Conservation (phyloP, 306 rosid species). For the Malus sieversii region DNA sequence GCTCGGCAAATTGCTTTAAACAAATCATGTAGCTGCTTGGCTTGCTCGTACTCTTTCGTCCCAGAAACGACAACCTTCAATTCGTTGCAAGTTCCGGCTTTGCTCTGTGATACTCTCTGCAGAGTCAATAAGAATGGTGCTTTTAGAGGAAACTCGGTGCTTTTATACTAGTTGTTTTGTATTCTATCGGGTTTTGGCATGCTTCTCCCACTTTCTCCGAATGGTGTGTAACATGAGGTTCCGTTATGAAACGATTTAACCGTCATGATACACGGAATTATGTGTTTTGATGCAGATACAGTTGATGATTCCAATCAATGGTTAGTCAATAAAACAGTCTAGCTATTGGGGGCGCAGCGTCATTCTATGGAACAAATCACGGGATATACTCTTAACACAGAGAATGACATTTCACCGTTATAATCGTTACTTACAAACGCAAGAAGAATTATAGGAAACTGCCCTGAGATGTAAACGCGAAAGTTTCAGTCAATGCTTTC, state of each 20-base stretch:
- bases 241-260: not conserved
- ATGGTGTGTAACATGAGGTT: not conserved
- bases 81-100: constrained; percentile 1
- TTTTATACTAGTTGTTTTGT: not conserved
- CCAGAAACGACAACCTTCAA: constrained; percentile 43
- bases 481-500: constrained; percentile 34
- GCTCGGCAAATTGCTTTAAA: constrained; percentile 38
- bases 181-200: not conserved
- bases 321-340: not conserved
- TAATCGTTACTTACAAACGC: not conserved
- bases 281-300: not conserved
- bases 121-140: not conserved
- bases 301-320: not conserved
- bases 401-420: not conserved
- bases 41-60: constrained; percentile 37
- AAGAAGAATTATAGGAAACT: not conserved
- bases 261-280: not conserved
- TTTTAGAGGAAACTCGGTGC: not conserved
- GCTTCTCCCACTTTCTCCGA: not conserved
- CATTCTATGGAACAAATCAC: not conserved
- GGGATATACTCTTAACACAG: not conserved
- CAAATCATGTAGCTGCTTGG: constrained; percentile 31
- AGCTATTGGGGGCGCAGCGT: not conserved
- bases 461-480: constrained; percentile 37
- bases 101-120: constrained; percentile 24